Evolutionary conservation across 75 land plant genomes (phyloP).

Genomic region (Pinus tabuliformis): DNA sequence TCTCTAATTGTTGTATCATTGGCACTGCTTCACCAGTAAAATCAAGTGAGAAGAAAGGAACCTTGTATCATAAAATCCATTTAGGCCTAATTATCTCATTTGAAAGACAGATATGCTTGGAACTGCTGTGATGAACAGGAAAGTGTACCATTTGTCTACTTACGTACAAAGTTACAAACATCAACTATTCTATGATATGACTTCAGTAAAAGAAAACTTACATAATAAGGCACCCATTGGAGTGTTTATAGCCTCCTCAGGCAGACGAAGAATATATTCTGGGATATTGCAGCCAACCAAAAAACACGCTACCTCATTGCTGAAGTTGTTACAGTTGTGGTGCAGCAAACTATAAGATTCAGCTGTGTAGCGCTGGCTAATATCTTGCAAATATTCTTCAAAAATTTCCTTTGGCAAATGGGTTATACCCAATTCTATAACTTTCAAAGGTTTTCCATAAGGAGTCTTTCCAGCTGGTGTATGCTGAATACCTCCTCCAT

Average conservation of each 20-base stretch:
- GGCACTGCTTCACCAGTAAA: slow-evolving; percentile 58
- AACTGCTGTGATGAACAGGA: no score
- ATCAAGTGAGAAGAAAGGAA: no score
- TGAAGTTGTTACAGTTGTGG: slow-evolving; percentile 95
- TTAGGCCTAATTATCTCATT: no score
- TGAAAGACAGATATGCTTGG: no score
- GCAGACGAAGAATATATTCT: slow-evolving; percentile 73
- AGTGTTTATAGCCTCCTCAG: slow-evolving; percentile 76
- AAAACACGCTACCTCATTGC: slow-evolving; percentile 87
- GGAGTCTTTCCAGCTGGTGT: slow-evolving; percentile 61
- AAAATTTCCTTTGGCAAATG: slow-evolving; percentile 90
- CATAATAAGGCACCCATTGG: slow-evolving; percentile 83
- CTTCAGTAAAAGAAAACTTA: slow-evolving; percentile 33
- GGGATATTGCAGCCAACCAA: slow-evolving; percentile 74
- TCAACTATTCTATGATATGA: not conserved
- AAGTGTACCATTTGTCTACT: not conserved
- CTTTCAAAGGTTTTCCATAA: slow-evolving; percentile 77
- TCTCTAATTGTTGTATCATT: slow-evolving; percentile 81
- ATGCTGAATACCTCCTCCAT: slow-evolving; percentile 80
- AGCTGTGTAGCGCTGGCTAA: slow-evolving; percentile 73
- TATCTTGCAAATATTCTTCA: slow-evolving; percentile 80
- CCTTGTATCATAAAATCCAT: no score
- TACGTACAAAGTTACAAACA: not conserved
- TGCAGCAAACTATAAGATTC: slow-evolving; percentile 70
- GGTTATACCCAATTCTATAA: slow-evolving; percentile 74